Percentiles rank a stretch among this genome's conserved stretches.
Evolutionary conservation across 2,329 filamentous ascomycete species (phyloP).

Genomic region (Colletotrichum cordylinicola): DNA sequence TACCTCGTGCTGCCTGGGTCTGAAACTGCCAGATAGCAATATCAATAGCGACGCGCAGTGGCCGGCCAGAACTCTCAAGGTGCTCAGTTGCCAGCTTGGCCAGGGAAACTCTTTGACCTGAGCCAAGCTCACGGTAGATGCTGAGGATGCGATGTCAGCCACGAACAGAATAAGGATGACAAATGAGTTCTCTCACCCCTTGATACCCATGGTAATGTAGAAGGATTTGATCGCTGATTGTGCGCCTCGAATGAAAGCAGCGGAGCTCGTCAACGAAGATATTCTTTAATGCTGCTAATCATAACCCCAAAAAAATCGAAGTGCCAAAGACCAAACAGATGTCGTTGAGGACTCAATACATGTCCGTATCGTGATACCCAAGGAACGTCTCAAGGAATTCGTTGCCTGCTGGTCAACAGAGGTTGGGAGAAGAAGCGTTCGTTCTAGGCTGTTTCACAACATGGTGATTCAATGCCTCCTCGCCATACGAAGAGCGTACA

Average conservation of each 20-base stretch:
- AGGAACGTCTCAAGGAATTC: neutral
- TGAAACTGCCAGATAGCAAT: slow-evolving; percentile 98
- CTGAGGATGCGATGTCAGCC: slow-evolving; percentile 49
- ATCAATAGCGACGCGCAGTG: slow-evolving; percentile 88
- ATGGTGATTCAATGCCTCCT: neutral
- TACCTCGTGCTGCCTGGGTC: slow-evolving; percentile 79
- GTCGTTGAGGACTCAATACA: neutral
- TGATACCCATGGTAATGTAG: slow-evolving; percentile 63
- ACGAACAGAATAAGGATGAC: neutral
- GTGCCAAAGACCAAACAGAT: neutral
- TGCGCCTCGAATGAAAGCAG: neutral
- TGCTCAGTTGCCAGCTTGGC: slow-evolving; percentile 82
- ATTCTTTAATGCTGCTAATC: neutral
- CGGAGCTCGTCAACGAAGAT: neutral
- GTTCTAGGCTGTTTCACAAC: neutral
- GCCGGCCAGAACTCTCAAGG: slow-evolving; percentile 71
- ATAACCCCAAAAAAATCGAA: neutral
- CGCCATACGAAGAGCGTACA: neutral
- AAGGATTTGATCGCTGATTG: neutral
- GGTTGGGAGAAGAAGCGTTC: neutral
- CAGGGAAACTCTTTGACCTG: slow-evolving; percentile 79
- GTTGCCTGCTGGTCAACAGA: neutral
- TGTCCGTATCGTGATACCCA: neutral
- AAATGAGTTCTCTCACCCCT: slow-evolving; percentile 52
- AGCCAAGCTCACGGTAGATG: slow-evolving; percentile 88